phyloP scores from a whole-genome alignment of 371 early-diverging fungal species.

The Smittium culicis region DNA sequence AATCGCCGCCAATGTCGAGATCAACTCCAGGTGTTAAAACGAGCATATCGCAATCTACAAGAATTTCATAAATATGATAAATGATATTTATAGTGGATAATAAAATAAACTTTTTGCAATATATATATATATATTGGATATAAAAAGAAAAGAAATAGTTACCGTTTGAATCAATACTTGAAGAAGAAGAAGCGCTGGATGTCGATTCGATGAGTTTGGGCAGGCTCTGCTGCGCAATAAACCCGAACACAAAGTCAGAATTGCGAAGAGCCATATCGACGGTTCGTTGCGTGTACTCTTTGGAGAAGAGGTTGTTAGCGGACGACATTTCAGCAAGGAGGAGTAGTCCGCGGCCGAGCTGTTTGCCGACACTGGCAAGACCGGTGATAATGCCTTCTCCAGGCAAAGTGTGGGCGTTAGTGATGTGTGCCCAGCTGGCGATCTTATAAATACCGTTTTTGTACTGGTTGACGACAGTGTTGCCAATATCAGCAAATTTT shows the following conservation, averaged over 20 bases:
- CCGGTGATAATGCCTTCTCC: conserved; percentile 92
- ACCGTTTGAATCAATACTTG: too few species aligned
- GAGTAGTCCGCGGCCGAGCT: conserved; percentile 65
- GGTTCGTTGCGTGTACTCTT: conserved; percentile 68
- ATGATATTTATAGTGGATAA: too few species aligned
- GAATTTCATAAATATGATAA: too few species aligned
- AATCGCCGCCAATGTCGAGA: conserved; percentile 65
- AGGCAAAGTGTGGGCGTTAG: conserved; percentile 84
- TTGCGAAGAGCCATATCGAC: conserved; percentile 72
- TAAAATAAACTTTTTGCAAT: too few species aligned
- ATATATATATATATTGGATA: too few species aligned
- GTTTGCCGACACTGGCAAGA: conserved; percentile 67
- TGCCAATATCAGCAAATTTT: conserved; percentile 97
- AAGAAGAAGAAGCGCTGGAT: conserved; percentile 51
- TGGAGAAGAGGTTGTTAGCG: conserved; percentile 66
- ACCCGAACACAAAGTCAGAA: conserved; percentile 82
- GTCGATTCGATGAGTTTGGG: too few species aligned
- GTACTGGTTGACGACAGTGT: conserved; percentile 88
- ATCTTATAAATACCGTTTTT: conserved; percentile 79
- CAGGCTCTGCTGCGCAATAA: too few species aligned
- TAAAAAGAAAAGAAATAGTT: too few species aligned
- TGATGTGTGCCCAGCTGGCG: too few species aligned
- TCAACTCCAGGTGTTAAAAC: conserved; percentile 91
- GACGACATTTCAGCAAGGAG: conserved; percentile 93
- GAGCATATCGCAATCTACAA: conserved; percentile 66